Evolutionary conservation across 2,329 filamentous ascomycete species (phyloP).

Genomic region (Clonostachys rhizophaga): DNA sequence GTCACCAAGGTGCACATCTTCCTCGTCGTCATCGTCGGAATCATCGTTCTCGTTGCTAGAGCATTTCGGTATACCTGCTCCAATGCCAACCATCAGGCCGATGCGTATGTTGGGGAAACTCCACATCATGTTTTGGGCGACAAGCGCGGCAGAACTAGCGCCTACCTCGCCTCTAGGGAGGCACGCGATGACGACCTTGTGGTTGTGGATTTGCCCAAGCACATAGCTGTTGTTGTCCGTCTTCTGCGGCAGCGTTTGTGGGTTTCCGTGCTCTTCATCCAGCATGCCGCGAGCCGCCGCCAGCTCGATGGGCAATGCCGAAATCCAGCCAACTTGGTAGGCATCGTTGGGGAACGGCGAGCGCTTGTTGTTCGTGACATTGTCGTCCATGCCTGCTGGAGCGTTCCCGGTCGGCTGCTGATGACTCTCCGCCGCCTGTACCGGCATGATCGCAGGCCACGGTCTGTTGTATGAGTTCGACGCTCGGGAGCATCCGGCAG

Average conservation of each 20-base stretch:
- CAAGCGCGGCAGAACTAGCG: slow-evolving; percentile 17
- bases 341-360: not conserved
- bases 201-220: slow-evolving; percentile 16
- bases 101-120: slow-evolving; percentile 20
- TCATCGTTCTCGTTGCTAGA: not conserved
- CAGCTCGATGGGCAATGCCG: slow-evolving; percentile 8
- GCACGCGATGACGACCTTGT: slow-evolving; percentile 23
- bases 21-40: slow-evolving; percentile 1
- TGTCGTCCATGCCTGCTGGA: no score
- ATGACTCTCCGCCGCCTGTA: no score
- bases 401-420: no score
- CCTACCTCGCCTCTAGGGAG: slow-evolving; percentile 17
- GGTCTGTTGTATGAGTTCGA: no score
- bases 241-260: not conserved
- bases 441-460: no score
- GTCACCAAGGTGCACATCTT: slow-evolving; percentile 29
- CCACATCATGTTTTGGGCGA: slow-evolving; percentile 21
- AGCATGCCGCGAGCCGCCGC: slow-evolving; percentile 8
- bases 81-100: slow-evolving; percentile 12
- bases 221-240: slow-evolving; percentile 15
- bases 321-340: slow-evolving; percentile 11
- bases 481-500: no score
- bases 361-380: no score
- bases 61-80: slow-evolving; percentile 7
- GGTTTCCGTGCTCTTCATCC: slow-evolving; percentile 4